Evolutionary conservation across 768 basidiomycete genomes (phyloP), one percentile per base, ranked within the genome.

Genomic region (Lactifluus subvellereus): DNA sequence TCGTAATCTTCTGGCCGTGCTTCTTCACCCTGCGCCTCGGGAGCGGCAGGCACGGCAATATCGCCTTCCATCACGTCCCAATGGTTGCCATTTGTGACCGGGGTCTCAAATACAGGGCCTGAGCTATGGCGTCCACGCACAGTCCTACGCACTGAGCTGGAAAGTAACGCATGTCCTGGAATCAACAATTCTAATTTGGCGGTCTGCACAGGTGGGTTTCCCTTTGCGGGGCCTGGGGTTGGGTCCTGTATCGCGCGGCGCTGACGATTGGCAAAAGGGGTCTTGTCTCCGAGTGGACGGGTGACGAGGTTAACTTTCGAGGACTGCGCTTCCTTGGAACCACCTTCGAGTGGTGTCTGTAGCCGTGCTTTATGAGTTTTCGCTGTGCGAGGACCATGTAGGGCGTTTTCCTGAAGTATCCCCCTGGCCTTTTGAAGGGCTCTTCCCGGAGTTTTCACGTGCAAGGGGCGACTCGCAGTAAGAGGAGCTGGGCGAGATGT

Each of bases 31-130:
- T 73, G 68, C 30, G 68, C 70, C 51, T 69, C 72, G 9, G 58
- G 66, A 9, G 65, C 55, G 6, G 42, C 55, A 18, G 69, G 69
- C 22, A 74, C 67, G 38, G 75, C 74, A 32, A 80, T 71, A 40
- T 78, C 78, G 13, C 74, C 75, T 50, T 89, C 88, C 66, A 83
- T 85, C 42, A 89, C 80, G 67, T 93, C 88, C 90, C 90, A 93
- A 60, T 87, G 83, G 65, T 84, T 79, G 3, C 87, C 88, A 9
- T 74, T 76, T 22, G 84, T 85, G 42, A 79, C 66, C 2, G 91
- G 91, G 0, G 91, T 92, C 69, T 87, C 79, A 66, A 88, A 87
- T 14, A 62, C 75, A 64, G 79, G 79, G 50, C 72, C 75, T 32
- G 77, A 76, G 61, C 78, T 83, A 47, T 80, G 74, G 43, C 85